Evolutionary conservation across 345 rosid species (phyloP).

Genomic region (Lepidium africanum): DNA sequence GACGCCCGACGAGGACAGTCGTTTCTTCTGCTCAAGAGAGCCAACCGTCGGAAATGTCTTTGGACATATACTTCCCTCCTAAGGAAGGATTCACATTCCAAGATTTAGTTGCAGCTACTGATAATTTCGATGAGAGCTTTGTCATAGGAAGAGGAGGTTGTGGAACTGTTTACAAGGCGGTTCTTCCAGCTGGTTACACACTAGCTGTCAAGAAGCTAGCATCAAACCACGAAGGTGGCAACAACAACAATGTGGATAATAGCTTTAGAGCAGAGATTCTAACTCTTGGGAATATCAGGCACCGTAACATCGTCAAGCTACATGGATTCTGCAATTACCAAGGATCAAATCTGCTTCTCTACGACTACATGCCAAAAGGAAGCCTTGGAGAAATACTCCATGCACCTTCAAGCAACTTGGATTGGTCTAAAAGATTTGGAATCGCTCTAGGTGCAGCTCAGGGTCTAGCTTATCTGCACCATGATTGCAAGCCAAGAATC

Average conservation of each 20-base stretch:
- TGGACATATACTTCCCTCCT: conserved; percentile 67
- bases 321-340: conserved; percentile 83
- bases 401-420: conserved; percentile 41
- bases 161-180: conserved; percentile 81
- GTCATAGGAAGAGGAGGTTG: conserved; percentile 84
- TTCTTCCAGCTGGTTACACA: conserved; percentile 44
- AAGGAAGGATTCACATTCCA: conserved; percentile 73
- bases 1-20: conserved; percentile 36
- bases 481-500: conserved; percentile 84
- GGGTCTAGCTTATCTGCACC: conserved; percentile 61
- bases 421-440: conserved; percentile 68
- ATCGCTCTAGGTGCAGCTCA: conserved; percentile 63
- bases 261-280: conserved; percentile 81
- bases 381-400: conserved; percentile 79
- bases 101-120: conserved; percentile 67
- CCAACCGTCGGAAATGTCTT: conserved; percentile 9
- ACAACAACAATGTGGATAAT: conserved; percentile 49
- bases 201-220: conserved; percentile 83
- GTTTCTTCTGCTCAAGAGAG: conserved; percentile 36
- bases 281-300: conserved; percentile 78
- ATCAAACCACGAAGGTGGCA: conserved; percentile 60
- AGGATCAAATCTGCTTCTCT: conserved; percentile 70
- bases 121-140: conserved; percentile 64
- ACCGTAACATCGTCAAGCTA: conserved; percentile 85
- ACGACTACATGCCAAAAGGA: conserved; percentile 36